These are phyloP conservation scores for Vinca minor DNA, from an alignment of 257 asterid species.

Conservation along the genomic window DNA sequence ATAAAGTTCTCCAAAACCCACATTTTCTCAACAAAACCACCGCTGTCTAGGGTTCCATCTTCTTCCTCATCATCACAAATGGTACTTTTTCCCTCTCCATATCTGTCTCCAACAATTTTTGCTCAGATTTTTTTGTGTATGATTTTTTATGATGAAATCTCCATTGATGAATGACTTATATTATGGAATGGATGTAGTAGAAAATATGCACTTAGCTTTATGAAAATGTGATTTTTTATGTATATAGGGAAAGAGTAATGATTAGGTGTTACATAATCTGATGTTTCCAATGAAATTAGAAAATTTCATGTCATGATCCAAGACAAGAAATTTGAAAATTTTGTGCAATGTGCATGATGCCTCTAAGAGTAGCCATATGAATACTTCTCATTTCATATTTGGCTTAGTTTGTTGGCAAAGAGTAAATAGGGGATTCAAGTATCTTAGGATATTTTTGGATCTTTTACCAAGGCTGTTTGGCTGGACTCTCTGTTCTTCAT, in stretches of 20 bases:
- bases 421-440: conserved; percentile 4
- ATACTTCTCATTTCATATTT: conserved; percentile 15
- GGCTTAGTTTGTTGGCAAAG: conserved; percentile 30
- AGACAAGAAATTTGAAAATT: neutral
- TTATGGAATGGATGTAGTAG: too few relatives aligned
- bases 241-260: neutral
- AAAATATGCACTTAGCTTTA: neutral
- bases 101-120: neutral
- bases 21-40: too few relatives aligned
- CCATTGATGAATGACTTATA: neutral
- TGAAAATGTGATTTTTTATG: neutral
- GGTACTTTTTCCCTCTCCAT: neutral
- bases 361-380: conserved; percentile 22
- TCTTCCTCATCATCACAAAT: neutral
- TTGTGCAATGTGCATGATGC: neutral
- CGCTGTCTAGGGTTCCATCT: neutral
- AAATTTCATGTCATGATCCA: neutral
- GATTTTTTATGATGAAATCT: neutral
- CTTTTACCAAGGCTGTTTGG: conserved; percentile 22
- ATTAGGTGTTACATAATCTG: too few relatives aligned
- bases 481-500: too few relatives aligned
- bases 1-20: neutral
- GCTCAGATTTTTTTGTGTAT: neutral
- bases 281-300: neutral
- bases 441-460: conserved; percentile 3